Evolutionary conservation across 805 yeast species (phyloP).

Genomic region (Yamadazyma scolyti): DNA sequence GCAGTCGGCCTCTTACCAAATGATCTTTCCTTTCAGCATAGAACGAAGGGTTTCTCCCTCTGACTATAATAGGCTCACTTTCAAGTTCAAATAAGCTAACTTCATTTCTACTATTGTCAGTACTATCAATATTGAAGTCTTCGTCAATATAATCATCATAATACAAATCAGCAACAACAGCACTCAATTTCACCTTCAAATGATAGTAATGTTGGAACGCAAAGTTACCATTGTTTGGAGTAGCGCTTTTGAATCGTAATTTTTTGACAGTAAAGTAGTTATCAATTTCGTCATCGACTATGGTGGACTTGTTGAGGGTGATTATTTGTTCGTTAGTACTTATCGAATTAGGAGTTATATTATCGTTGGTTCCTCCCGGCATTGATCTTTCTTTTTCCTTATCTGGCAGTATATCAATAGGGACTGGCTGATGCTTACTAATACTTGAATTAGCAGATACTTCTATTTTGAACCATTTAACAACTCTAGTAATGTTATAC

Average conservation of each 20-base stretch:
- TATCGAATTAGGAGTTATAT: conserved; percentile 13
- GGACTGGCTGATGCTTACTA: conserved; percentile 25
- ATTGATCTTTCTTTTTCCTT: conserved; percentile 4
- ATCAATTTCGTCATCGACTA: conserved; percentile 20
- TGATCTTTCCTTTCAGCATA: conserved; percentile 52
- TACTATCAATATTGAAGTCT: conserved; percentile 16
- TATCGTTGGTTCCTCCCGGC: conserved; percentile 7
- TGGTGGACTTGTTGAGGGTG: conserved; percentile 20
- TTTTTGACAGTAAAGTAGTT: conserved; percentile 34
- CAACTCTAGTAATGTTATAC: conserved; percentile 31
- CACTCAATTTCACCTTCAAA: conserved; percentile 29
- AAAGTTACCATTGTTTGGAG: conserved; percentile 49
- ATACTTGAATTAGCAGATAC: conserved; percentile 33
- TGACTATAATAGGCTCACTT: conserved; percentile 49
- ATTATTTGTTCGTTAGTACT: conserved; percentile 21
- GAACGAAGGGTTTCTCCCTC: conserved; percentile 63
- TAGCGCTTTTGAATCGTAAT: conserved; percentile 48
- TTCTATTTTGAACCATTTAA: conserved; percentile 35
- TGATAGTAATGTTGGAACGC: conserved; percentile 45
- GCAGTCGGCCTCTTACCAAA: conserved; percentile 28
- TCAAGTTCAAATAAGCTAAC: conserved; percentile 25
- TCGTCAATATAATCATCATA: conserved; percentile 35
- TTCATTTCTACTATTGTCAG: conserved; percentile 24
- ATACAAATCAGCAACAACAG: conserved; percentile 35
- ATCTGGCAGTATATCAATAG: conserved; percentile 24